Conservation (phyloP, 768 basidiomycete genomes). For the Suillus hirtellus region DNA sequence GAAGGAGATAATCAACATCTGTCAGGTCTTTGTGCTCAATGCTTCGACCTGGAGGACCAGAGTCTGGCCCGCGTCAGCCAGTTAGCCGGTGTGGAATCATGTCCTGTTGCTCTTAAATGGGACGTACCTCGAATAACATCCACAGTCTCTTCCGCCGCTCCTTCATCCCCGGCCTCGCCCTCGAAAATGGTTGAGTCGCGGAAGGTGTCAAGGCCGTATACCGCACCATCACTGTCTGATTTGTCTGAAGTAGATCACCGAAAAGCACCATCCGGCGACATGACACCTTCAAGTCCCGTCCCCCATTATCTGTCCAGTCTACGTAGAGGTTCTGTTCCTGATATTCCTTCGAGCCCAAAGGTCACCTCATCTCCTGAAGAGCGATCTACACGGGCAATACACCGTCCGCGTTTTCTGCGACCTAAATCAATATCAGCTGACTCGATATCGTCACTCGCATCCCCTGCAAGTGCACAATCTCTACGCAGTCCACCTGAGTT, state of each 20-base stretch:
- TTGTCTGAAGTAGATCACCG: constrained; percentile 1
- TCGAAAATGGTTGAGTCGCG: constrained; percentile 16
- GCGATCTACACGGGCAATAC: constrained; percentile 22
- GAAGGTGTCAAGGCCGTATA: constrained; percentile 45
- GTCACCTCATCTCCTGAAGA: constrained; percentile 18
- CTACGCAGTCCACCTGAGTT: constrained; percentile 11
- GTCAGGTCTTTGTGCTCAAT: constrained; percentile 57
- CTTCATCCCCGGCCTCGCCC: constrained; percentile 26
- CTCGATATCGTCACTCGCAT: constrained; percentile 42
- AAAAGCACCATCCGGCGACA: constrained; percentile 7
- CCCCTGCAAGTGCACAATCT: constrained; percentile 14
- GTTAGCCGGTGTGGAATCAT: constrained; percentile 37
- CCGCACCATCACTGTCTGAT: constrained; percentile 44
- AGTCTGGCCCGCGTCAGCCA: constrained; percentile 68
- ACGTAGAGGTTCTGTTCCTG: constrained; percentile 31
- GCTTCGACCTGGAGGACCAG: constrained; percentile 70
- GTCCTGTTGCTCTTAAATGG: constrained; percentile 18
- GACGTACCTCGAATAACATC: constrained; percentile 16
- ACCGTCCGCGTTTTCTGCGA: constrained; percentile 33
- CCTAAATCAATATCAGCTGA: constrained; percentile 58
- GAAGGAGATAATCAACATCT: constrained; percentile 43
- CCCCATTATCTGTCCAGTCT: constrained; percentile 16
- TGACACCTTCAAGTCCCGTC: constrained; percentile 11
- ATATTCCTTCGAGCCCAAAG: constrained; percentile 18
- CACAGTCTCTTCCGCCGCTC: constrained; percentile 10